Conservation (phyloP, 1,284 basidiomycete species). For the Coniferiporia sulphurascens region DNA sequence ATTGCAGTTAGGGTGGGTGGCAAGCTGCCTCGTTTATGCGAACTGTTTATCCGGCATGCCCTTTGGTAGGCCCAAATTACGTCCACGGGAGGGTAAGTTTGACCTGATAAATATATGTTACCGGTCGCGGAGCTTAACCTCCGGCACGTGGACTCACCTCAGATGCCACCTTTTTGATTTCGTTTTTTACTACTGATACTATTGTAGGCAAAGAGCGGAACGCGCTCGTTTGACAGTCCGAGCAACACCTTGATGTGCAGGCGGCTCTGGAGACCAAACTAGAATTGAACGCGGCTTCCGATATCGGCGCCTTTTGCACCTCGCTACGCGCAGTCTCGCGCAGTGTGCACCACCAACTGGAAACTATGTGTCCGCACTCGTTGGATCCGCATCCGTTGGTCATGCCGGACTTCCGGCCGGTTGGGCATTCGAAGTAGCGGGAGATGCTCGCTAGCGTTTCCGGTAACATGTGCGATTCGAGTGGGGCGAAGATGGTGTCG, state of each 20-base stretch:
- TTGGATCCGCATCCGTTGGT: slow-evolving; percentile 3
- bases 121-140: background rate
- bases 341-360: slow-evolving; percentile 2
- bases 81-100: background rate
- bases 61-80: background rate
- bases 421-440: slow-evolving; percentile 6
- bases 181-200: background rate
- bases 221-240: background rate
- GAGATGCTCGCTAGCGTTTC: background rate
- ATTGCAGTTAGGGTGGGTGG: too few species aligned
- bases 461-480: background rate
- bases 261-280: background rate
- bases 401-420: background rate
- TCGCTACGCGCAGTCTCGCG: slow-evolving; percentile 2
- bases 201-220: background rate
- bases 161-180: background rate
- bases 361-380: background rate
- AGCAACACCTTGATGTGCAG: background rate
- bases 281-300: background rate
- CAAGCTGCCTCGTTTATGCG: too few species aligned
- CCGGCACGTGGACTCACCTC: background rate
- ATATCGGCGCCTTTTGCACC: slow-evolving; percentile 4
- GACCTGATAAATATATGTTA: background rate
- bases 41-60: too few species aligned
- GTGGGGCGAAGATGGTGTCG: slow-evolving; percentile 7